phyloP scores from a whole-genome alignment of 2,329 filamentous ascomycete species.

The Mycogone perniciosa region DNA sequence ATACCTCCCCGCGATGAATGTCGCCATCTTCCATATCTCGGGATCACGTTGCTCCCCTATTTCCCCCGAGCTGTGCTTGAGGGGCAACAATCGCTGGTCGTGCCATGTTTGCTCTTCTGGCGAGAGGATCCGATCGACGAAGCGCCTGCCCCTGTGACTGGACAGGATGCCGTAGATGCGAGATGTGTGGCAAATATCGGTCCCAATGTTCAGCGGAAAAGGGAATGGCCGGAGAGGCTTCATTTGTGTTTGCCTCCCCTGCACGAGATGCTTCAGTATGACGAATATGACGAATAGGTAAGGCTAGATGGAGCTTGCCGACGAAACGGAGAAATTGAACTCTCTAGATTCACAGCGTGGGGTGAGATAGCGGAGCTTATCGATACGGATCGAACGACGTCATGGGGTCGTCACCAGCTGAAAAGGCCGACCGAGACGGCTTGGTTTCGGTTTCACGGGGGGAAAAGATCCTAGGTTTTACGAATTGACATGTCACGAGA shows the following conservation, averaged over 20 bases:
- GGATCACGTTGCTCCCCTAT: constrained; percentile 11
- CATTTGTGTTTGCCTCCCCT: constrained; percentile 18
- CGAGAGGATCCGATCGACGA: constrained; percentile 43
- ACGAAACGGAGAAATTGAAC: neutral
- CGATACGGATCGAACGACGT: constrained; percentile 14
- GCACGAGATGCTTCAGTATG: neutral
- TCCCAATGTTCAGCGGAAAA: constrained; percentile 63
- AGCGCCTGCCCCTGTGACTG: constrained; percentile 34
- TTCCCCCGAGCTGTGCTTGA: neutral
- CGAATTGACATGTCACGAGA: neutral
- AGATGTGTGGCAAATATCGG: constrained; percentile 66
- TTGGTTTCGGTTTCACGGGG: constrained; percentile 8
- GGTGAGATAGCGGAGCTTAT: constrained; percentile 10
- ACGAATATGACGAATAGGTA: neutral
- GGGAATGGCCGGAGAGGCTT: constrained; percentile 47
- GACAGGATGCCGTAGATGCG: constrained; percentile 57
- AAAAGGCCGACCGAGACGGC: neutral
- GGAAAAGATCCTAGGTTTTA: constrained; percentile 13
- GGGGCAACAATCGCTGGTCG: constrained; percentile 18
- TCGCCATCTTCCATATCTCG: constrained; percentile 29
- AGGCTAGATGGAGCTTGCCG: no score
- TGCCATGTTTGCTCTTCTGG: constrained; percentile 25
- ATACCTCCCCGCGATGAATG: constrained; percentile 32
- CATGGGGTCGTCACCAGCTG: constrained; percentile 6
- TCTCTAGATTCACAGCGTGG: constrained; percentile 3